Conservation (phyloP, 768 basidiomycete genomes). For the Pleurotus citrinopileatus region DNA sequence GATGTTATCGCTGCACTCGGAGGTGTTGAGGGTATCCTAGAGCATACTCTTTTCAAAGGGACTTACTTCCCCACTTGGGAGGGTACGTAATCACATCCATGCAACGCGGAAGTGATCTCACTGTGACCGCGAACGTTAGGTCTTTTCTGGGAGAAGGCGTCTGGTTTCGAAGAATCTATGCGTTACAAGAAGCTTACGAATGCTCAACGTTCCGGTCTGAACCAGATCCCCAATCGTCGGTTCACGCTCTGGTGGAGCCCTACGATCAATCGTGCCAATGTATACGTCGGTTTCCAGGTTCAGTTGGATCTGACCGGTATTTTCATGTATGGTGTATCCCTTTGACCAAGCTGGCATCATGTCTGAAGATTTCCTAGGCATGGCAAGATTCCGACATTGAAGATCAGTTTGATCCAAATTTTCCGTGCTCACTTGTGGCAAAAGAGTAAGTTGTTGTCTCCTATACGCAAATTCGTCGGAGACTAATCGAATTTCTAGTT, state of each 20-base stretch:
- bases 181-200: conserved; percentile 96
- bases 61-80: conserved; percentile 99
- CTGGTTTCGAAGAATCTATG: conserved; percentile 96
- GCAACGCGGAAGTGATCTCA: too few species aligned
- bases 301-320: conserved; percentile 97
- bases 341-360: neutral
- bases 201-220: conserved; percentile 96
- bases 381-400: conserved; percentile 96
- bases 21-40: conserved; percentile 94
- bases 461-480: too few species aligned
- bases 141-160: conserved; percentile 98
- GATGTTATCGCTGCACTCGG: conserved; percentile 98
- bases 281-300: conserved; percentile 99
- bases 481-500: conserved; percentile 38
- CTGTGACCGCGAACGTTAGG: too few species aligned
- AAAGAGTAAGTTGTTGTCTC: conserved; percentile 70
- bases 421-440: conserved; percentile 99
- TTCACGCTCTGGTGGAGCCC: conserved; percentile 99
- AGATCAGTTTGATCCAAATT: conserved; percentile 99
- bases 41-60: conserved; percentile 96
- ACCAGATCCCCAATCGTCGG: conserved; percentile 97
- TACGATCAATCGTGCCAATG: conserved; percentile 98
- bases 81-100: too few species aligned
- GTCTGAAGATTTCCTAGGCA: conserved; percentile 50
- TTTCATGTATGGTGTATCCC: conserved; percentile 61